Base-by-base conservation (phyloP, 177 flowering plant genomes). In the Vitis hybrid region DNA sequence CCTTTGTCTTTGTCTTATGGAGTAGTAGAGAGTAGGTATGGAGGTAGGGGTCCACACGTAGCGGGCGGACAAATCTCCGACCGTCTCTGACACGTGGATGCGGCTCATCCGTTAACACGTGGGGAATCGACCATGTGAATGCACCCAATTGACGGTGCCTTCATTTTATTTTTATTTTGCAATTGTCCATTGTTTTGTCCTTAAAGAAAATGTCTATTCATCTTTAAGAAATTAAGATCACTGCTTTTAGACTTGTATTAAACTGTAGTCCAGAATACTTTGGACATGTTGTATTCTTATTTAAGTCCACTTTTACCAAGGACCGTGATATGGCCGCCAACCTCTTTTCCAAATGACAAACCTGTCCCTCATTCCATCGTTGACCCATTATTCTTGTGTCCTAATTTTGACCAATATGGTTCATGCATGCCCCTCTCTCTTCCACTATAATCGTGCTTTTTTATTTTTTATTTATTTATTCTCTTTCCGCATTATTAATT, bases 91-190 rank as follows among this genome's bases (percentile, higher is more conserved):
- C 9, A 59, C 66, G 70, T 58, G 73, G 66, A 12, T 23, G 64
- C 55, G 26, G 65, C 19, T 2, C 2, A 26, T 74, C 32, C 5
- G 13, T 21, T 2, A 30, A 63, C 76, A 73, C 71, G 71, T 68
- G 71, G 32, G 51, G 19, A 56, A 26, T 56, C 19, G 66, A 48
- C 10, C 15, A 8, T 54, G 70, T 56, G 71, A 49, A 34, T 32
- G 68, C 76, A 74, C 56, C 45, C 69, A 60, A 9, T 51, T 52
- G 63, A 57, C 72, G 72, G 72, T 74, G 72, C 76, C 56, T 72
- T 67, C 49, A 66, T 32, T n/a, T 34, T 34, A 5, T 34, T 5
- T 40, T 34, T 34, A 40, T 40, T 40, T 14, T 8, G 15, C n/a
- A 19, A 14, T 4, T 32, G 23, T 32, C 11, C 14, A 12, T 32